Evolutionary conservation across 345 rosid species (phyloP).

Genomic region (Aquilaria malaccensis): DNA sequence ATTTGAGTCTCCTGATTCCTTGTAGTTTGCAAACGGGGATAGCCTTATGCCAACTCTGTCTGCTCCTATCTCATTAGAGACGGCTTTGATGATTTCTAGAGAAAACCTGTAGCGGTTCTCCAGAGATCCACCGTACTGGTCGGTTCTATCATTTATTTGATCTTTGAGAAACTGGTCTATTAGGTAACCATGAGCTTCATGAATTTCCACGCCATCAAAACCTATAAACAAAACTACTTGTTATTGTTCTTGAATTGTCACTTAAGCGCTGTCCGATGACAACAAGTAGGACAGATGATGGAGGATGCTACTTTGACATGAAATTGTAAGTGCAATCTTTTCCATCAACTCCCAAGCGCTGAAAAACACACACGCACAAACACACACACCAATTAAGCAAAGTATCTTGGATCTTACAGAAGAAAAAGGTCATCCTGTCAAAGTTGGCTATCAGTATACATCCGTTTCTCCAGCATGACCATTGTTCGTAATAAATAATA

Average conservation of each 20-base stretch:
- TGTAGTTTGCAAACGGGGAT: conserved; percentile 47
- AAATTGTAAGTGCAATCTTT: no score
- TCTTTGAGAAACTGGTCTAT: conserved; percentile 70
- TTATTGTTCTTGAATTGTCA: not conserved
- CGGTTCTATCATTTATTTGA: conserved; percentile 57
- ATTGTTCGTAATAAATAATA: not conserved
- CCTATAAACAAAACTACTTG: conserved; percentile 21
- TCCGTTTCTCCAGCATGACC: no score
- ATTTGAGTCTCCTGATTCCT: conserved; percentile 53
- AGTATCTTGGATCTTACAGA: no score
- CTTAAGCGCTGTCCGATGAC: no score
- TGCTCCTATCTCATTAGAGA: conserved; percentile 59
- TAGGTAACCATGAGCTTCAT: conserved; percentile 61
- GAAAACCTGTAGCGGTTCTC: conserved; percentile 60
- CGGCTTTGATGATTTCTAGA: conserved; percentile 60
- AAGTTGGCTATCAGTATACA: no score
- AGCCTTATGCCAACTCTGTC: conserved; percentile 64
- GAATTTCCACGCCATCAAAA: conserved; percentile 72
- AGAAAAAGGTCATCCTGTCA: no score
- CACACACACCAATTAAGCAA: no score
- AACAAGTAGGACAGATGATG: no score
- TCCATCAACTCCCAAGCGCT: no score
- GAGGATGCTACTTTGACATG: no score
- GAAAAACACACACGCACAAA: no score
- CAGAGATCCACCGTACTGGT: conserved; percentile 59